These are phyloP conservation scores for Scedosporium aurantiacum DNA, from an alignment of 2,329 filamentous ascomycete species.

Conservation along the genomic window DNA sequence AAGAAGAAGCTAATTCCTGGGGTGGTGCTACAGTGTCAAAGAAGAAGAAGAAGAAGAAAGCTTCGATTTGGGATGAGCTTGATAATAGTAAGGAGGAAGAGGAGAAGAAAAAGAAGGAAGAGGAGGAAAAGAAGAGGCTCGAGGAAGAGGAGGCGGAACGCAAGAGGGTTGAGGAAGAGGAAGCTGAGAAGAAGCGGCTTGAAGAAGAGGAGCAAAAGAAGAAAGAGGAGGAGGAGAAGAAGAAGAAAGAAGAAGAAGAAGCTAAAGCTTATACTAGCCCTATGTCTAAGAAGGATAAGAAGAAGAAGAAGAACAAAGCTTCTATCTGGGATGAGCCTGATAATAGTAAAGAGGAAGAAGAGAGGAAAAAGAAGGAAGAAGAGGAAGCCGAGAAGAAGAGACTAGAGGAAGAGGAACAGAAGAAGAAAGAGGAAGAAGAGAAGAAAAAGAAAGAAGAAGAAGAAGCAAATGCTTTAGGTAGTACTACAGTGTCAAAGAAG, in stretches of 20 bases:
- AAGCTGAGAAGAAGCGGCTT: neutral
- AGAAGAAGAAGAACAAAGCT: slow-evolving; percentile 9
- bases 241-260: slow-evolving; percentile 8
- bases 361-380: too few species aligned
- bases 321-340: slow-evolving; percentile 2
- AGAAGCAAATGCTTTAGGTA: slow-evolving; percentile 12
- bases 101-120: slow-evolving; percentile 1
- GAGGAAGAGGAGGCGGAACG: neutral
- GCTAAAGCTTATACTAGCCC: slow-evolving; percentile 14
- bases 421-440: too few species aligned
- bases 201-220: too few species aligned
- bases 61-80: slow-evolving; percentile 2
- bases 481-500: slow-evolving; percentile 18
- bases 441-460: slow-evolving; percentile 9
- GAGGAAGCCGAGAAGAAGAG: too few species aligned
- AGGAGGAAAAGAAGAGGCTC: too few species aligned
- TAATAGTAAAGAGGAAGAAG: too few species aligned
- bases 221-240: too few species aligned
- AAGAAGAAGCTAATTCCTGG: slow-evolving; percentile 10
- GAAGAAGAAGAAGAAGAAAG: slow-evolving; percentile 10
- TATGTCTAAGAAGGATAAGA: slow-evolving; percentile 19
- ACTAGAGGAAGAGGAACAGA: too few species aligned
- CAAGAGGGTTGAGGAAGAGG: slow-evolving; percentile 7
- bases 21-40: slow-evolving; percentile 17
- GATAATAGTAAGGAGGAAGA: slow-evolving; percentile 2